Conservation (phyloP, 495 filamentous ascomycete genomes). For the Corynascus novoguineensis region DNA sequence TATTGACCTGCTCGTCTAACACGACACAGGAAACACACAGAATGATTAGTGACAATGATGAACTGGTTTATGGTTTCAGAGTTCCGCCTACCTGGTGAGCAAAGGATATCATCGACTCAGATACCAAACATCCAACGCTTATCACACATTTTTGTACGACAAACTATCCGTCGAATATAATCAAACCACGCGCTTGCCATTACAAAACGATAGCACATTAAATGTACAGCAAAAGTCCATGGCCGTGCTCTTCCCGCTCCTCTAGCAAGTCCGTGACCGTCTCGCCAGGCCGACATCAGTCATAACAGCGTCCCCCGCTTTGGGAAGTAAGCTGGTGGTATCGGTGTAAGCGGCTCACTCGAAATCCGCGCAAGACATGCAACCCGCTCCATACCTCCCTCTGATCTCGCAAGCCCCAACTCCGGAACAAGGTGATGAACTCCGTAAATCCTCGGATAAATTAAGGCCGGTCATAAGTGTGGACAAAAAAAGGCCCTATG, state of each 20-base stretch:
- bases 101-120: no score
- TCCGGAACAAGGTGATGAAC: conserved; percentile 1
- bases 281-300: neutral
- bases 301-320: neutral
- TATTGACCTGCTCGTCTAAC: no score
- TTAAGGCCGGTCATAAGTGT: conserved; percentile 3
- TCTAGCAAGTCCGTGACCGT: neutral
- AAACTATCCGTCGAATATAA: neutral
- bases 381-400: neutral
- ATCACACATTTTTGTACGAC: no score
- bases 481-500: neutral
- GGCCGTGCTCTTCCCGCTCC: neutral
- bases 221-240: neutral
- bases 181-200: neutral
- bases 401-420: neutral
- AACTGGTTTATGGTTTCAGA: no score
- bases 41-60: no score
- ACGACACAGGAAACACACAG: no score
- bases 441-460: neutral
- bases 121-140: neutral
- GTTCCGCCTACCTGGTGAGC: no score
- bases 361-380: neutral
- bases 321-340: neutral
- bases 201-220: conserved; percentile 9
- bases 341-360: neutral